phyloP scores from a whole-genome alignment of 352 stramenopile genomes.

The Albugo laibachii region DNA sequence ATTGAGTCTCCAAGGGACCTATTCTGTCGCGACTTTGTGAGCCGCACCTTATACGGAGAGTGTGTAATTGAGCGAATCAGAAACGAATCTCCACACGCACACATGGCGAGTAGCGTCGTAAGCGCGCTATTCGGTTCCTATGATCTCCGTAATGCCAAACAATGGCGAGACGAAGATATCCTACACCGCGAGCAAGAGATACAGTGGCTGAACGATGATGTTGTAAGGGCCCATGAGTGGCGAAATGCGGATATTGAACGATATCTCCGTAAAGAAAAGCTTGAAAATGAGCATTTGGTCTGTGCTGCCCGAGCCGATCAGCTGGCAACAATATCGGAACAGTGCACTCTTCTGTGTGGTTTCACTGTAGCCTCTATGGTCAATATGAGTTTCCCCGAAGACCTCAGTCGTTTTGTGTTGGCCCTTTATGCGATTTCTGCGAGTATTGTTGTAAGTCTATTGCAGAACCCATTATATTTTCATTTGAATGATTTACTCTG shows the following conservation, averaged over 20 bases:
- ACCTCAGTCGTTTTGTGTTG: slow-evolving; percentile 14
- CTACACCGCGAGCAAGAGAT: slow-evolving; percentile 37
- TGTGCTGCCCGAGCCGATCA: slow-evolving; percentile 49
- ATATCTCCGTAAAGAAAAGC: slow-evolving; percentile 30
- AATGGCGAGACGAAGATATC: slow-evolving; percentile 60
- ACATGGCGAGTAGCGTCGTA: slow-evolving; percentile 17
- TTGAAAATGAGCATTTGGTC: slow-evolving; percentile 38
- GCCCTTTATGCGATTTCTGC: slow-evolving; percentile 24
- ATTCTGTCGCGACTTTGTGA: too few species aligned
- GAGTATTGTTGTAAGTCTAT: slow-evolving; percentile 15
- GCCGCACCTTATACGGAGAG: too few species aligned
- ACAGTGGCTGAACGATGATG: slow-evolving; percentile 64
- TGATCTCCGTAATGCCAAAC: slow-evolving; percentile 49
- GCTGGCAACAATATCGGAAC: slow-evolving; percentile 42
- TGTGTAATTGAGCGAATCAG: too few species aligned
- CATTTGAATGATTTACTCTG: too few species aligned
- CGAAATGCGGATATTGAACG: slow-evolving; percentile 44
- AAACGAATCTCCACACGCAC: neutral
- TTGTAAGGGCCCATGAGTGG: slow-evolving; percentile 44
- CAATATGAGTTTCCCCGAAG: slow-evolving; percentile 24
- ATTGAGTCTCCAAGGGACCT: too few species aligned
- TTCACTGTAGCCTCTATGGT: slow-evolving; percentile 53
- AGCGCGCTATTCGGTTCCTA: slow-evolving; percentile 61
- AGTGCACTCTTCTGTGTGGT: slow-evolving; percentile 36
- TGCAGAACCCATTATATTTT: too few species aligned